Evolutionary conservation across 495 filamentous ascomycete species (phyloP).

Genomic region (Penicillium coffeae): DNA sequence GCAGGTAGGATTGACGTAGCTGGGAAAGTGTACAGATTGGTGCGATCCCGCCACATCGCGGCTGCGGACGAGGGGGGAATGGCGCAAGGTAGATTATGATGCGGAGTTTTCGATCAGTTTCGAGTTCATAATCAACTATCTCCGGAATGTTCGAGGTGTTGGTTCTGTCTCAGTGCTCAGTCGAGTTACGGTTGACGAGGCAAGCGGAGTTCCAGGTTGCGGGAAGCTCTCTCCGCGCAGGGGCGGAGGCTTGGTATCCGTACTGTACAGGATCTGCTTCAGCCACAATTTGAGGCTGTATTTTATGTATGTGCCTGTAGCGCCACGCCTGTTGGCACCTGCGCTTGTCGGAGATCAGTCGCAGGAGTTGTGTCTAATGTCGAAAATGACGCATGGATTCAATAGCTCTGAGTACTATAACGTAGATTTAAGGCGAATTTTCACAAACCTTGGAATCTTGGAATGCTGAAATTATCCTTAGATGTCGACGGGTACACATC

Average conservation of each 20-base stretch:
- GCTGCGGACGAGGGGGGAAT: conserved; percentile 15
- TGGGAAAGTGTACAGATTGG: conserved; percentile 70
- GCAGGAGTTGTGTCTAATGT: too few relatives aligned
- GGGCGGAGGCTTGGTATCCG: neutral
- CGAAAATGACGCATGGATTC: too few relatives aligned
- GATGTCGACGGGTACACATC: too few relatives aligned
- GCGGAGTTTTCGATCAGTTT: conserved; percentile 1
- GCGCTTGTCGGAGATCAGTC: neutral
- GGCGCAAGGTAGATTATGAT: conserved; percentile 14
- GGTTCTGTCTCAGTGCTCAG: neutral
- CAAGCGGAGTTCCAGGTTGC: neutral
- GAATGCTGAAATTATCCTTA: too few relatives aligned
- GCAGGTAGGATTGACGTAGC: conserved; percentile 7
- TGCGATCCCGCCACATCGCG: conserved; percentile 96
- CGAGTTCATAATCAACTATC: conserved; percentile 10
- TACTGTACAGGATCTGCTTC: neutral
- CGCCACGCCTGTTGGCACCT: neutral
- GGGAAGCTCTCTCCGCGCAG: conserved; percentile 4
- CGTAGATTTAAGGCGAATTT: too few relatives aligned
- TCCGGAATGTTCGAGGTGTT: neutral
- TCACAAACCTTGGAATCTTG: too few relatives aligned
- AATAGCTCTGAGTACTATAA: neutral
- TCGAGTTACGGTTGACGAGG: neutral
- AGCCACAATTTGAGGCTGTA: neutral
- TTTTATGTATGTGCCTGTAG: neutral